phyloP scores from a whole-genome alignment of 768 basidiomycete genomes.

The Psilocybe subaeruginosa region DNA sequence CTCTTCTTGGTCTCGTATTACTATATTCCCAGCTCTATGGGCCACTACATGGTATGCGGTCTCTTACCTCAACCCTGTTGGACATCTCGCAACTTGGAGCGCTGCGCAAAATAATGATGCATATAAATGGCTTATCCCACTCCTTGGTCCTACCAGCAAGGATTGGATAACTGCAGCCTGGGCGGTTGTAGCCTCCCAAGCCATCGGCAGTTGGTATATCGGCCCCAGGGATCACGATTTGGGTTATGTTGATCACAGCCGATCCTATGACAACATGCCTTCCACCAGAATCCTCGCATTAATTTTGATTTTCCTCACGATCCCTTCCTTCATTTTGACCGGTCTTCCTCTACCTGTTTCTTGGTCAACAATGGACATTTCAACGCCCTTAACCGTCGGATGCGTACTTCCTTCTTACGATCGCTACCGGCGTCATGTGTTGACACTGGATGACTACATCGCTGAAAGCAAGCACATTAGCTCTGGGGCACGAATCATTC shows the following conservation, averaged over 20 bases:
- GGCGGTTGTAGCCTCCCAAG: constrained; percentile 66
- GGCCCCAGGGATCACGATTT: constrained; percentile 28
- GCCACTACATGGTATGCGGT: constrained; percentile 58
- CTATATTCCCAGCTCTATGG: constrained; percentile 75
- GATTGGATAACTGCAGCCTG: constrained; percentile 82
- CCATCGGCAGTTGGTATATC: constrained; percentile 60
- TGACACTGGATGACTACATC: constrained; percentile 64
- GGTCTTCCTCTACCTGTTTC: constrained; percentile 42
- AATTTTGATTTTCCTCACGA: constrained; percentile 45
- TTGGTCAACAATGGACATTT: constrained; percentile 28
- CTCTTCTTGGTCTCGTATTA: constrained; percentile 46
- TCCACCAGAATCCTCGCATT: constrained; percentile 38
- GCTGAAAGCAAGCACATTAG: constrained; percentile 51
- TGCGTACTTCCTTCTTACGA: constrained; percentile 64
- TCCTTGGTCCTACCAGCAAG: constrained; percentile 58
- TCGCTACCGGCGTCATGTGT: constrained; percentile 40
- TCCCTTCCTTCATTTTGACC: constrained; percentile 57
- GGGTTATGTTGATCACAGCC: constrained; percentile 11
- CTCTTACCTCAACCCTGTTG: constrained; percentile 64
- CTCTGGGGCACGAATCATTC: constrained; percentile 51
- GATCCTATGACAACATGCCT: constrained; percentile 18
- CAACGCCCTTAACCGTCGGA: constrained; percentile 65
- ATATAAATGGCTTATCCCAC: constrained; percentile 67
- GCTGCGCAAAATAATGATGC: constrained; percentile 53
- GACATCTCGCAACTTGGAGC: constrained; percentile 74